phyloP scores from a whole-genome alignment of 495 filamentous ascomycete genomes.

The Trichoderma virens region DNA sequence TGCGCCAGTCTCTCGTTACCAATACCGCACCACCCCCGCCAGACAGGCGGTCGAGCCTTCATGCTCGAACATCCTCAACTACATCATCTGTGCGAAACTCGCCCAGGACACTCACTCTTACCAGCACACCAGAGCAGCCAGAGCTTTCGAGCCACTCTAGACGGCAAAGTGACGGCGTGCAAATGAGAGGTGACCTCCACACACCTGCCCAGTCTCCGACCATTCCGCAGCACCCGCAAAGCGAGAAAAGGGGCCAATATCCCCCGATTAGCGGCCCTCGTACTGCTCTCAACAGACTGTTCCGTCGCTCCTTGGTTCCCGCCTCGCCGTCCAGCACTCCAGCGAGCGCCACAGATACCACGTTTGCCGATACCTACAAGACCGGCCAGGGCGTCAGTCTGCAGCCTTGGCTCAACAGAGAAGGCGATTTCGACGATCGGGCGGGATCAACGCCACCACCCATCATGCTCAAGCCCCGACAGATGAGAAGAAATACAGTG shows the following conservation, averaged over 20 bases:
- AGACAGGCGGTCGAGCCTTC: slow-evolving; percentile 36
- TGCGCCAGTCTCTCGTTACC: slow-evolving; percentile 20
- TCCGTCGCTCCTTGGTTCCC: slow-evolving; percentile 29
- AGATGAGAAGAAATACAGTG: slow-evolving; percentile 13
- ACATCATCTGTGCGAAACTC: slow-evolving; percentile 13
- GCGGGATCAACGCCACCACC: slow-evolving; percentile 39
- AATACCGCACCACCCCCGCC: slow-evolving; percentile 28
- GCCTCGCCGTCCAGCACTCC: slow-evolving; percentile 19
- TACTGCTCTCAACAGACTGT: slow-evolving; percentile 30
- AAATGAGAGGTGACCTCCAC: slow-evolving; percentile 12
- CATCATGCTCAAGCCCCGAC: slow-evolving; percentile 32
- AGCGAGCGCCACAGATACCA: slow-evolving; percentile 27
- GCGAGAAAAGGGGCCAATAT: slow-evolving; percentile 35
- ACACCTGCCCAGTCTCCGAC: slow-evolving; percentile 10
- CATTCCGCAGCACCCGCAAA: slow-evolving; percentile 12
- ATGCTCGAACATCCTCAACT: slow-evolving; percentile 27
- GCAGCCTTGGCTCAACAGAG: slow-evolving; percentile 24
- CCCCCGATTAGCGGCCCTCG: slow-evolving; percentile 33
- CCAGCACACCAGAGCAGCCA: not conserved
- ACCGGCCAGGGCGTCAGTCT: slow-evolving; percentile 18
- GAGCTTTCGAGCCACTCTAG: not conserved
- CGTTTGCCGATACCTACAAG: slow-evolving; percentile 20
- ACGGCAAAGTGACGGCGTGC: slow-evolving; percentile 10
- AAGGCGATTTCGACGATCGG: slow-evolving; percentile 21
- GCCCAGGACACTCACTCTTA: slow-evolving; percentile 13